Conservation (phyloP, 2,329 filamentous ascomycete genomes). For the Penicillium sp. region DNA sequence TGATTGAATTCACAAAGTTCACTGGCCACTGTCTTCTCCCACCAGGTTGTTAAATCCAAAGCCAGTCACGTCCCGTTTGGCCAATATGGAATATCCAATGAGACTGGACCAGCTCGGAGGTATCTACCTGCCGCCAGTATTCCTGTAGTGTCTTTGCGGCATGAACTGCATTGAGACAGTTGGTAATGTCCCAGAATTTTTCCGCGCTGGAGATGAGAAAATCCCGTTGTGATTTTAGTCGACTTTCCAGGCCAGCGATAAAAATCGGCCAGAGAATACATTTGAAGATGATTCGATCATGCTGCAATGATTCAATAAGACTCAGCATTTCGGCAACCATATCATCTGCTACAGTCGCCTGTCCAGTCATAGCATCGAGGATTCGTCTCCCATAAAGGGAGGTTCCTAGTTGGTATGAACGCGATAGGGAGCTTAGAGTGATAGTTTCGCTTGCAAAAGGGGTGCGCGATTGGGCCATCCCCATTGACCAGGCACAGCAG, state of each 20-base stretch:
- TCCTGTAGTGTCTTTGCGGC: slow-evolving; percentile 24
- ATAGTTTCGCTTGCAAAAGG: slow-evolving; percentile 12
- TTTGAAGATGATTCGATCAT: slow-evolving; percentile 25
- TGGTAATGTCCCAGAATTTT: slow-evolving; percentile 26
- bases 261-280: slow-evolving; percentile 33
- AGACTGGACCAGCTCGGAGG: slow-evolving; percentile 2
- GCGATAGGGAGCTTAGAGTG: slow-evolving; percentile 23
- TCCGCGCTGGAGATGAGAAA: slow-evolving; percentile 23
- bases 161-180: slow-evolving; percentile 30
- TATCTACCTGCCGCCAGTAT: slow-evolving; percentile 20
- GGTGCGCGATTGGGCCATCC: slow-evolving; percentile 11
- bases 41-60: slow-evolving; percentile 19
- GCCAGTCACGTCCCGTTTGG: slow-evolving; percentile 24
- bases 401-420: slow-evolving; percentile 26
- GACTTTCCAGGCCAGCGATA: slow-evolving; percentile 28
- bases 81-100: slow-evolving; percentile 30
- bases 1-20: too few relatives aligned
- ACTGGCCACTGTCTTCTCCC: too few relatives aligned
- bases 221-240: slow-evolving; percentile 16
- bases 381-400: slow-evolving; percentile 29
- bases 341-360: slow-evolving; percentile 12
- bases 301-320: slow-evolving; percentile 20
- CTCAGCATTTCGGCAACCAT: slow-evolving; percentile 22
- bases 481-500: slow-evolving; percentile 22
- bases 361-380: slow-evolving; percentile 19